phyloP scores from a whole-genome alignment of 2,329 filamentous ascomycete species.

The Pochonia chlamydosporia region DNA sequence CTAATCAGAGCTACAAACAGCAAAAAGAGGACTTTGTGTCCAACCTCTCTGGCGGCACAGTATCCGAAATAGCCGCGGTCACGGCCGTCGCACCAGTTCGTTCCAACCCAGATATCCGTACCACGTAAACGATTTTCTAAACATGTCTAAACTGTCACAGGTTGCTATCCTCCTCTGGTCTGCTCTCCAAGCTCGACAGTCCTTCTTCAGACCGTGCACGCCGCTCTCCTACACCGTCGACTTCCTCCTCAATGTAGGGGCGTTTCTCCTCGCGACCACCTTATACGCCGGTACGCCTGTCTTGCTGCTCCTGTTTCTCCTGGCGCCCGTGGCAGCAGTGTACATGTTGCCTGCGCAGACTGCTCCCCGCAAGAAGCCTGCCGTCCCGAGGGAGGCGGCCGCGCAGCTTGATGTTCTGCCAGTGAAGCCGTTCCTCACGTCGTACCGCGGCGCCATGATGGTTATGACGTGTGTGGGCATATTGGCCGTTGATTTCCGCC shows the following conservation, averaged over 20 bases:
- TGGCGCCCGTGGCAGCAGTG: slow-evolving; percentile 64
- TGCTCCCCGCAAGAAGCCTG: slow-evolving; percentile 19
- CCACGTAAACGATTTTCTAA: background rate
- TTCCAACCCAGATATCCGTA: background rate
- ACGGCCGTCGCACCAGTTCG: slow-evolving; percentile 77
- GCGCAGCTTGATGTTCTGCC: slow-evolving; percentile 48
- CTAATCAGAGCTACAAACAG: slow-evolving; percentile 67
- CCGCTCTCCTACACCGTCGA: slow-evolving; percentile 66
- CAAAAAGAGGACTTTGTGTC: slow-evolving; percentile 95
- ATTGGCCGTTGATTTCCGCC: slow-evolving; percentile 89
- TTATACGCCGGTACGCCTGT: slow-evolving; percentile 72
- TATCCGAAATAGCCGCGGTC: slow-evolving; percentile 82
- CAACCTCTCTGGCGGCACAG: slow-evolving; percentile 74
- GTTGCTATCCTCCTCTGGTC: slow-evolving; percentile 83
- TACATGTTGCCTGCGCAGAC: slow-evolving; percentile 45
- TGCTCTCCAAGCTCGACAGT: slow-evolving; percentile 74
- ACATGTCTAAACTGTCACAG: slow-evolving; percentile 36
- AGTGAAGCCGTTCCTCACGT: slow-evolving; percentile 86
- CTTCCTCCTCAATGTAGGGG: slow-evolving; percentile 79
- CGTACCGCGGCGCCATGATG: slow-evolving; percentile 88
- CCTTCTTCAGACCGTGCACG: slow-evolving; percentile 75
- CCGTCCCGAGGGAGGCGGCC: background rate
- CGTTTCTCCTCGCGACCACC: slow-evolving; percentile 78
- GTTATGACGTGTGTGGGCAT: slow-evolving; percentile 85
- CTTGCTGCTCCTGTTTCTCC: slow-evolving; percentile 67